A percentile compares a stretch with the other conserved stretches of the same genome.
Evolutionary conservation across 2,329 filamentous ascomycete species (phyloP).

Genomic region (Colletotrichum aenigma): DNA sequence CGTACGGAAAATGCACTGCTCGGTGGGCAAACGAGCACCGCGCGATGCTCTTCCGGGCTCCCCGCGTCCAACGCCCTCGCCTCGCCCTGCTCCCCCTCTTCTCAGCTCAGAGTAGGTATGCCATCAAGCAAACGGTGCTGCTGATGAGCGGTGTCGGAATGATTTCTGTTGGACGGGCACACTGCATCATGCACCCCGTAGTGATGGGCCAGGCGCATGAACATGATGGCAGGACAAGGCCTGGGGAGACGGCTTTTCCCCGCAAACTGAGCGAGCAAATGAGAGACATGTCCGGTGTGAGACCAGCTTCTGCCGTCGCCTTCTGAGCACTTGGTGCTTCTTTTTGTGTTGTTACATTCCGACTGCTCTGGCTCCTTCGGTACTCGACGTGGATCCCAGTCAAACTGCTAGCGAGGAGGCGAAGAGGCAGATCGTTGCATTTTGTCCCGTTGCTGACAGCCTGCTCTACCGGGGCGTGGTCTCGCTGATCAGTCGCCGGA

Average conservation of each 20-base stretch:
- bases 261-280: neutral
- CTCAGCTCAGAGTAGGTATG: neutral
- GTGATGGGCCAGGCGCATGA: neutral
- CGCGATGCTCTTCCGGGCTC: neutral
- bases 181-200: constrained; percentile 12
- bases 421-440: neutral
- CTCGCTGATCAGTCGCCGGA: neutral
- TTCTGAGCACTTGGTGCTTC: neutral
- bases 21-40: neutral
- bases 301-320: neutral
- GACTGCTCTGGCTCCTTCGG: neutral
- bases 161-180: neutral
- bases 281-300: neutral
- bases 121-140: neutral
- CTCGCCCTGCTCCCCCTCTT: neutral
- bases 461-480: neutral
- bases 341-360: neutral
- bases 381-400: neutral
- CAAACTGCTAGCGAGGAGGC: neutral
- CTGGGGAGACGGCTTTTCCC: neutral
- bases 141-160: constrained; percentile 11
- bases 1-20: neutral
- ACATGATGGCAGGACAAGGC: neutral
- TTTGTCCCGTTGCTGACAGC: neutral
- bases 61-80: neutral